These are phyloP conservation scores for Puccinia sorghi DNA, from an alignment of 1,284 basidiomycete species.

Conservation along the genomic window DNA sequence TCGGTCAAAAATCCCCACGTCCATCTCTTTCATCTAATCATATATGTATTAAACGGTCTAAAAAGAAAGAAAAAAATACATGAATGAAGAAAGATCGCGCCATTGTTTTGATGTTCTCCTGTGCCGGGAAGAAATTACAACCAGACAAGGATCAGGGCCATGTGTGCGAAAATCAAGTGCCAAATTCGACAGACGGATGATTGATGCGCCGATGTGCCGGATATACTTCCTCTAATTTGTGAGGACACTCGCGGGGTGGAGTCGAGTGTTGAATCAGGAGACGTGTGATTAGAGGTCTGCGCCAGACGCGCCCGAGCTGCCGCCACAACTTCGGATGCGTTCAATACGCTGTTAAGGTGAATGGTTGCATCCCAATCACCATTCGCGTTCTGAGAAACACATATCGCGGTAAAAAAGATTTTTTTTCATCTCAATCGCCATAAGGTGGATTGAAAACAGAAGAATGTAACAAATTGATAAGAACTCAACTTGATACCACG, in stretches of 20 bases:
- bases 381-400: constrained; percentile 28
- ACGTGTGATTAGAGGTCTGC: neutral
- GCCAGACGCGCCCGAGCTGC: constrained; percentile 5
- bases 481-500: constrained; percentile 44
- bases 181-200: neutral
- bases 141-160: neutral
- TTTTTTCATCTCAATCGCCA: no score
- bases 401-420: neutral
- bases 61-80: neutral
- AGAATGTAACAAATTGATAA: neutral
- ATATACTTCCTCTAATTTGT: constrained; percentile 12
- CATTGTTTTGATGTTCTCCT: neutral
- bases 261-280: neutral
- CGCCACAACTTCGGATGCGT: constrained; percentile 5
- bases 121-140: neutral
- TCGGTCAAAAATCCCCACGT: neutral
- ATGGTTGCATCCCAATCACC: constrained; percentile 33
- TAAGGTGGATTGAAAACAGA: neutral
- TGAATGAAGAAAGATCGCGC: neutral
- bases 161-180: neutral
- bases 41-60: neutral
- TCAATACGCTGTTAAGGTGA: constrained; percentile 37
- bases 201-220: constrained; percentile 1
- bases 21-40: neutral
- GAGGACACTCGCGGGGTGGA: neutral